Percentiles rank a stretch among this genome's conserved stretches.
phyloP scores from a whole-genome alignment of 176 grass and related monocot species.

The Paspalum vaginatum region DNA sequence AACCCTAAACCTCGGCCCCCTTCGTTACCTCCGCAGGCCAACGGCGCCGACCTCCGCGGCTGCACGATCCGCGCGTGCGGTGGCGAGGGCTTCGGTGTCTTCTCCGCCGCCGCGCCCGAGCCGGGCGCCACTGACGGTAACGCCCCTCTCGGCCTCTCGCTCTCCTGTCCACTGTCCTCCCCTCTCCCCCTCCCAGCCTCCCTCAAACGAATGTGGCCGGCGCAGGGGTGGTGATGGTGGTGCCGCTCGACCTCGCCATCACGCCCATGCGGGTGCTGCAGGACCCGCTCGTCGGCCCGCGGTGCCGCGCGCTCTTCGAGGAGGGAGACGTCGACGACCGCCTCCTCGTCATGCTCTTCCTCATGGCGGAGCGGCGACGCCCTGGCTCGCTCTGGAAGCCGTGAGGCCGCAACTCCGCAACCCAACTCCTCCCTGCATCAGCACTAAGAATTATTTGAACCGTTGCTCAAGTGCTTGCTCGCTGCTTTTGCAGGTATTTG shows the following conservation, averaged over 20 bases:
- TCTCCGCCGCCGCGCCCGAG: slow-evolving; percentile 43
- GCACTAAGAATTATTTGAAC: not conserved
- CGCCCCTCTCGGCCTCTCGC: not conserved
- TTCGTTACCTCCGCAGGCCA: slow-evolving; percentile 50
- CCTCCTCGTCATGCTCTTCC: slow-evolving; percentile 88
- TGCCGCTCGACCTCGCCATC: slow-evolving; percentile 87
- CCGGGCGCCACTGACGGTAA: slow-evolving; percentile 47
- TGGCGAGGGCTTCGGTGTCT: slow-evolving; percentile 66
- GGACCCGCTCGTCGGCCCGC: slow-evolving; percentile 68
- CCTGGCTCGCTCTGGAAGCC: slow-evolving; percentile 89
- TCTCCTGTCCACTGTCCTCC: not conserved
- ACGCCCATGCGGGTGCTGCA: slow-evolving; percentile 94
- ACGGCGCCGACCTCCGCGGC: slow-evolving; percentile 65
- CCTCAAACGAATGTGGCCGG: not conserved
- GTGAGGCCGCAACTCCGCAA: slow-evolving; percentile 34
- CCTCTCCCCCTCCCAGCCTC: not conserved
- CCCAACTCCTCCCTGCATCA: not conserved
- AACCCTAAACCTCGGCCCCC: not conserved
- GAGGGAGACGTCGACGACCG: slow-evolving; percentile 75
- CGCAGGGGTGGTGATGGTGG: slow-evolving; percentile 78
- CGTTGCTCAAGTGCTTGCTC: not conserved
- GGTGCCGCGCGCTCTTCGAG: slow-evolving; percentile 70
- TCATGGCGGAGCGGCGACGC: slow-evolving; percentile 81
- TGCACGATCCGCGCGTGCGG: slow-evolving; percentile 69
- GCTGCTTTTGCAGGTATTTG: slow-evolving; percentile 56